Evolutionary conservation across 192 early-diverging fungal species (phyloP).

Genomic region (Backusella parvicylindrica): DNA sequence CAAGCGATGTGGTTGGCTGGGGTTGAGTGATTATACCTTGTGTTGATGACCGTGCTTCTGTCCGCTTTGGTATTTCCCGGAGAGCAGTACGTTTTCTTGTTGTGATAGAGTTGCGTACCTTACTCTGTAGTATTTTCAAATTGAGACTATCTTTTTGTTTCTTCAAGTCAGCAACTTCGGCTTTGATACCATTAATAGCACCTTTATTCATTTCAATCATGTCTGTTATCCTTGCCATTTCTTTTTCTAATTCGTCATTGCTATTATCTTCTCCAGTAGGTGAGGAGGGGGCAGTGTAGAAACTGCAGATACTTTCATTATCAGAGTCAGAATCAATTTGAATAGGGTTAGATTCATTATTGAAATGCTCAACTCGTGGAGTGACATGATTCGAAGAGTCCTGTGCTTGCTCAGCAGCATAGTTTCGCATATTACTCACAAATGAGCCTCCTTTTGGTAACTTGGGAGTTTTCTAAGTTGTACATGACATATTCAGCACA

Average conservation of each 20-base stretch:
- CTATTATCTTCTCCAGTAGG: not conserved
- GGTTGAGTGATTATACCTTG: not conserved
- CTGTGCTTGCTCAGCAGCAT: not conserved
- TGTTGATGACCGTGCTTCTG: not conserved
- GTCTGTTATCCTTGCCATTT: not conserved
- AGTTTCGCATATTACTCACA: not conserved
- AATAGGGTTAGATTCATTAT: not conserved
- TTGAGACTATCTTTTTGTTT: not conserved
- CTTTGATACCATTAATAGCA: not conserved
- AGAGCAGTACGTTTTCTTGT: not conserved
- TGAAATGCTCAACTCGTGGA: not conserved
- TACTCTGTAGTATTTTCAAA: not conserved
- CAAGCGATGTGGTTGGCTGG: not conserved
- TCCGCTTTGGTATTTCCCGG: not conserved
- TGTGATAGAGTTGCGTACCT: not conserved
- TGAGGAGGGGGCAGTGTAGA: not conserved
- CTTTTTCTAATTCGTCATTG: not conserved
- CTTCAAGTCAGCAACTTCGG: not conserved
- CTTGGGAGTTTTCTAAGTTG: not conserved
- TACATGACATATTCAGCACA: not conserved
- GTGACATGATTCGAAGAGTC: not conserved
- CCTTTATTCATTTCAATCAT: not conserved
- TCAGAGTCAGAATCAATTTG: not conserved
- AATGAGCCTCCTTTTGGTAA: not conserved
- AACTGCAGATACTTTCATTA: not conserved